Base-by-base conservation (phyloP, 208 protist species). In the Porcisia deanei region DNA sequence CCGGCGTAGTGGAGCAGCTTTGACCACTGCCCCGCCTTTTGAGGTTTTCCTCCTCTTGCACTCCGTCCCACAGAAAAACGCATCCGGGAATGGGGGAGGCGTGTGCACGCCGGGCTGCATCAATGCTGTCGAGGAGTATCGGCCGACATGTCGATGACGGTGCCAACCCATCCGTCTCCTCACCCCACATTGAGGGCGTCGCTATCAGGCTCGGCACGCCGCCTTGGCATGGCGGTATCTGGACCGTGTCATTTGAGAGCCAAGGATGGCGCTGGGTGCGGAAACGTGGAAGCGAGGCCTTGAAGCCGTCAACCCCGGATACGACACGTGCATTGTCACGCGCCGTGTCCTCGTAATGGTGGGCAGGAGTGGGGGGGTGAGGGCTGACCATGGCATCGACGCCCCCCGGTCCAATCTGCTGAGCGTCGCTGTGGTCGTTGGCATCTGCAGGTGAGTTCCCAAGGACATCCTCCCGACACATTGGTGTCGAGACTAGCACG, bases 381-480 rank as follows among this genome's bases (percentile, higher is more conserved):
- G 47, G 63, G 20, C 7, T 52, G 22, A 30, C 41, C 63, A 67
- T 47, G 8, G 34, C 4, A 67, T 37, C 41, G 3, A 12, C 41
- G n/a, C 14, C 3, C 63, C 41, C 47, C 45, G 41, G 10, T 71
- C 47, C 47, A 22, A 20, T 10, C 16, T 43, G 45, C 18, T 57
- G 66, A 71, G 66, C n/a, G 1, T 59, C 20, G 8, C 34, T 53
- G 53, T 59, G 34, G 10, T 47, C 53, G 37, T 8, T 59, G 53
- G 37, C 34, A 16, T 59, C 53, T 41, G 18, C 47, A 37, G 68
- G 68, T 5, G 68, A 59, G 68, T 61, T 25, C 8, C 68, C 68
- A 34, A 72, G 68, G 16, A 72, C 37, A n/a, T 61, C 68, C 4
- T 72, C 68, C 14, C 34, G 68, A 37, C 34, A 61, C 53, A 57